Evolutionary conservation across 352 stramenopile genomes (phyloP).

Genomic region (Aphanomyces euteiches): DNA sequence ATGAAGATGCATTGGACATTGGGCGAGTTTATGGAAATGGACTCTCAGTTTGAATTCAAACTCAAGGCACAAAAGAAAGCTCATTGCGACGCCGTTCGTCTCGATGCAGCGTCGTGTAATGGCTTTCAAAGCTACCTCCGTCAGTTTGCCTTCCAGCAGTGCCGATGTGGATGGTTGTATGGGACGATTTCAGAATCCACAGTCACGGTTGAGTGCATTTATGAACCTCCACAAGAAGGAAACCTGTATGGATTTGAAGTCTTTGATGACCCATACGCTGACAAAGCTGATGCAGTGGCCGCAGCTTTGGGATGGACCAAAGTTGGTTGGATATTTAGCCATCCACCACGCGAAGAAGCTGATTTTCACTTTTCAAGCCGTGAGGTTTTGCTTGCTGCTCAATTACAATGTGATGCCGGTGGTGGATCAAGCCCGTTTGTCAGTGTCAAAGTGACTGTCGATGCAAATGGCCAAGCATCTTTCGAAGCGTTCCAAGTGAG

Average conservation of each 20-base stretch:
- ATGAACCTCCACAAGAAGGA: conserved; percentile 92
- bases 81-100: conserved; percentile 72
- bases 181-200: conserved; percentile 83
- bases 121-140: conserved; percentile 90
- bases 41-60: conserved; percentile 97
- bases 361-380: conserved; percentile 91
- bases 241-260: conserved; percentile 88
- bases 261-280: conserved; percentile 86
- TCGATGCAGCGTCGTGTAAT: conserved; percentile 86
- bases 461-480: conserved; percentile 90
- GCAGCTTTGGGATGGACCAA: conserved; percentile 85
- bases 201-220: conserved; percentile 94
- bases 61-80: conserved; percentile 91
- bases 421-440: conserved; percentile 94
- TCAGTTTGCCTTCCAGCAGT: conserved; percentile 91
- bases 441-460: conserved; percentile 93
- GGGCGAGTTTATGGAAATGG: conserved; percentile 96
- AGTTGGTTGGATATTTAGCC: conserved; percentile 97
- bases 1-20: conserved; percentile 99
- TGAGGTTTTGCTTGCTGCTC: conserved; percentile 91
- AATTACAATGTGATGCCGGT: conserved; percentile 93
- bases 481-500: conserved; percentile 97
- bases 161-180: conserved; percentile 93
- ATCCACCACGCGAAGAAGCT: conserved; percentile 92
- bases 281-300: conserved; percentile 83